Base-by-base conservation (phyloP, 1,284 basidiomycete genomes). In the Termitomyces sp. region DNA sequence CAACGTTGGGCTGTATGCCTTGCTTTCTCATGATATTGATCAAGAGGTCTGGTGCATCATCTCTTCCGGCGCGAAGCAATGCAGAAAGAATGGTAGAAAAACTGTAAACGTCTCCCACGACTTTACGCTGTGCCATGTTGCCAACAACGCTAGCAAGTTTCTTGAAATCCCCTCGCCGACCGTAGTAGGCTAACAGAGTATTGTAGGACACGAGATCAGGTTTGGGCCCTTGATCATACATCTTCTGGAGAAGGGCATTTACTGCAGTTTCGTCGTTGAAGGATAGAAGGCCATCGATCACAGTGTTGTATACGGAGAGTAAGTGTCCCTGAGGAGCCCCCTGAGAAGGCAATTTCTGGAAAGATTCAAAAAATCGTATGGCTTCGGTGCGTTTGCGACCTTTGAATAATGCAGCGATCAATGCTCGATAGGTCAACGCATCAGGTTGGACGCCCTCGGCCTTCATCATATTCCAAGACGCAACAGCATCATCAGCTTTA, bases 11-110 rank as follows among this genome's bases (percentile, higher is more conserved):
- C 58, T 79, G 65, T 30, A 92, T 71, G n/a, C 84, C 86, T 54
- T 88, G 81, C 61, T 79, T 79, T 57, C 74, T 68, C 91, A 94
- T 93, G 51, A 87, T 72, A 43, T 73, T 70, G 37, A 91, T 67
- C 18, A 90, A 77, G 35, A 79, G 71, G 33, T 78, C 73, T 3
- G 81, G 77, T 2, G 88, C 84, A 59, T 92, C 84, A 28, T 78
- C 68, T 47, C 82, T 76, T n/a, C 81, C 79, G 6, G 80, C 78
- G 57, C 81, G 82, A 31, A 88, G 76, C 52, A 93, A 66, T 1
- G 87, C 86, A 21, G 84, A 80, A 10, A 93, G 80, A 26, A 94
- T 76, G 3, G 84, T 89, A 2, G 91, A 89, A 66, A 85, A 94
- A 0, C 86, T 93, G 67, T 86, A 82, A 4, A 86, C 80, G 62